Base-by-base conservation (phyloP, 1,284 basidiomycete species). In the Chalciporus sp. region DNA sequence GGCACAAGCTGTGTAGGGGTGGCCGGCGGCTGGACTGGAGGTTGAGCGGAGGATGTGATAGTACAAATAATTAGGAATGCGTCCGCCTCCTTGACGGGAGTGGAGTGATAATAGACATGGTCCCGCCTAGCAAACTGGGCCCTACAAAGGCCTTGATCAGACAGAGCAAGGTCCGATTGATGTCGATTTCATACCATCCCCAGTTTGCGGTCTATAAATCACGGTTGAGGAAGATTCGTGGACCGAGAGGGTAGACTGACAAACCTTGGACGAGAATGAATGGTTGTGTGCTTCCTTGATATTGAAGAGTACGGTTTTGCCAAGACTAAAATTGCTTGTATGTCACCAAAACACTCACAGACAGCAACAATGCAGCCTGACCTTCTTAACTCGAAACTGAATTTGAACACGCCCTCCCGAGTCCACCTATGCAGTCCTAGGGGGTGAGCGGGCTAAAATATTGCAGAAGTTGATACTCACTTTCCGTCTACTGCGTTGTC, bases 241-340 rank as follows among this genome's bases (percentile, higher is more conserved):
- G 7, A 23, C 39, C 29, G 19, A 7, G 23, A 43, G 19, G 44
- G 33, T 35, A 50, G 52, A 11, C 9, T 1, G 1, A 48, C 65
- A 19, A 58, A 83, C 91, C 74, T 90, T 90, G 69, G 83, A 85
- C 11, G 88, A 91, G 60, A 93, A 94, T 1, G 87, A 84, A 67
- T 94, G 92, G 59, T 94, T 89, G 48, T 85, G 80, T 0, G 92
- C 92, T 65, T 94, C 92, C 67, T 92, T 94, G 44, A 76, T 69
- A 56, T 82, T 84, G 62, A 82, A 88, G 17, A 77, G 68, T 6
- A 79, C 69, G 3, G 73, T 75, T 64, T 81, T 86, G 26, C 73
- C 72, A 17, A 80, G 35, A 58, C 84, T 88, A 58, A 45, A 42
- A 45, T 3, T 31, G 10, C 47, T 2, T 42, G 10, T 23, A 27